Evolutionary conservation across 2,329 filamentous ascomycete genomes (phyloP).

Genomic region (Tolypocladium tropicale): DNA sequence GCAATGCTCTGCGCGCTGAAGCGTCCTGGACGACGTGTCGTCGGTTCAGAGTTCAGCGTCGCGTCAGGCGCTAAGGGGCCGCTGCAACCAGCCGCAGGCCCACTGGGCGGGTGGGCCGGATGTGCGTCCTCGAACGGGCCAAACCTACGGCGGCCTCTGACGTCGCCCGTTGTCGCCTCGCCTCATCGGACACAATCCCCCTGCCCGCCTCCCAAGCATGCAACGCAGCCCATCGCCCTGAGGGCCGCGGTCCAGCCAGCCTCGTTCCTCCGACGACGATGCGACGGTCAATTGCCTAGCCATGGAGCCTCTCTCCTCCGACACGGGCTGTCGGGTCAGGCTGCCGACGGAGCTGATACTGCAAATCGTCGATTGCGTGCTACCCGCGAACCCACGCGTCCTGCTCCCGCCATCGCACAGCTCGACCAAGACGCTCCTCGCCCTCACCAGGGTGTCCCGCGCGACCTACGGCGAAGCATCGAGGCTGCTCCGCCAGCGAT

Average conservation of each 20-base stretch:
- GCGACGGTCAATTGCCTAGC: constrained; percentile 1
- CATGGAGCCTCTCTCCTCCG: constrained; percentile 6
- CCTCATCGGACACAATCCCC: not conserved
- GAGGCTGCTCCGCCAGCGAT: constrained; percentile 32
- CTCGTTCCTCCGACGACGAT: constrained; percentile 1
- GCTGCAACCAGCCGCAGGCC: not conserved
- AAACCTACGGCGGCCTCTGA: not conserved
- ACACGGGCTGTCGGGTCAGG: not conserved
- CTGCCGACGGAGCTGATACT: constrained; percentile 25
- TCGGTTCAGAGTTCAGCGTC: not conserved
- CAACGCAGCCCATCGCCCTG: not conserved
- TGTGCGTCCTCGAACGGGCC: no score
- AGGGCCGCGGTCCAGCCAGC: not conserved
- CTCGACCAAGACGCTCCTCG: constrained; percentile 31
- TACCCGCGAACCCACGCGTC: constrained; percentile 17
- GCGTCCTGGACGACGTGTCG: not conserved
- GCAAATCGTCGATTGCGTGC: constrained; percentile 22
- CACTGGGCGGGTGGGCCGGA: not conserved
- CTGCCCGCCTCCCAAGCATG: not conserved
- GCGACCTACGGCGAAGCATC: constrained; percentile 29
- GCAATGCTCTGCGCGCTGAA: not conserved
- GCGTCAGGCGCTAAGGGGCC: not conserved
- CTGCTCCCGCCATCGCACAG: constrained; percentile 27
- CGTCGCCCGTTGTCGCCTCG: not conserved
- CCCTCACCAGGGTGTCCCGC: constrained; percentile 31